Conservation (phyloP, 75 land plant genomes). For the Sequoia sempervirens region DNA sequence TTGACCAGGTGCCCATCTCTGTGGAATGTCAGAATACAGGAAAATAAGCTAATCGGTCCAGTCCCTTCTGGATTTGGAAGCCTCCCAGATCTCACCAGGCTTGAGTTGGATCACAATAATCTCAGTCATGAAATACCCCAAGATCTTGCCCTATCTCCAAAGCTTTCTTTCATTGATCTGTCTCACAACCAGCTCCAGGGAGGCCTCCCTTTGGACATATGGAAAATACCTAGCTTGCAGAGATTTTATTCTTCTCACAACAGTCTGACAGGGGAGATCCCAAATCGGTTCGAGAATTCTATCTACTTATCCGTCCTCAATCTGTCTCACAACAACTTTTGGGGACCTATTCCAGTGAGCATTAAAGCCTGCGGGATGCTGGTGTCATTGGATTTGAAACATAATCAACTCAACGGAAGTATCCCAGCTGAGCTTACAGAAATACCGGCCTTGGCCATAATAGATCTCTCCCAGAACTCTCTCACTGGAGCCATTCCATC, state of each 20-base stretch:
- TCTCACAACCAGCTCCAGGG: constrained; percentile 49
- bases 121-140: constrained; percentile 48
- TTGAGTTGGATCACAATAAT: constrained; percentile 58
- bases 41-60: constrained; percentile 59
- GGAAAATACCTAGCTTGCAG: constrained; percentile 50
- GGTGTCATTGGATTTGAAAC: constrained; percentile 29
- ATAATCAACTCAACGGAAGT: constrained; percentile 38
- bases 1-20: constrained; percentile 52
- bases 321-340: constrained; percentile 27
- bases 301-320: constrained; percentile 19
- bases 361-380: constrained; percentile 34
- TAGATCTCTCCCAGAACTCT: constrained; percentile 39
- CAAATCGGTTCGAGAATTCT: constrained; percentile 21
- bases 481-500: constrained; percentile 45
- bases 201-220: constrained; percentile 50
- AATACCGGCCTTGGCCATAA: constrained; percentile 27
- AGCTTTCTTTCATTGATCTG: constrained; percentile 62
- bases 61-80: constrained; percentile 63
- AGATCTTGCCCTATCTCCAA: constrained; percentile 36
- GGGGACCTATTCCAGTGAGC: constrained; percentile 30
- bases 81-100: constrained; percentile 52
- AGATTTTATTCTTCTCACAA: constrained; percentile 47
- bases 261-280: constrained; percentile 37
- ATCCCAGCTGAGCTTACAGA: constrained; percentile 44
- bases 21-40: constrained; percentile 58